Evolutionary conservation across 352 stramenopile species (phyloP), one percentile per base, ranked within the genome.

Genomic region (Lagenidium sp.): DNA sequence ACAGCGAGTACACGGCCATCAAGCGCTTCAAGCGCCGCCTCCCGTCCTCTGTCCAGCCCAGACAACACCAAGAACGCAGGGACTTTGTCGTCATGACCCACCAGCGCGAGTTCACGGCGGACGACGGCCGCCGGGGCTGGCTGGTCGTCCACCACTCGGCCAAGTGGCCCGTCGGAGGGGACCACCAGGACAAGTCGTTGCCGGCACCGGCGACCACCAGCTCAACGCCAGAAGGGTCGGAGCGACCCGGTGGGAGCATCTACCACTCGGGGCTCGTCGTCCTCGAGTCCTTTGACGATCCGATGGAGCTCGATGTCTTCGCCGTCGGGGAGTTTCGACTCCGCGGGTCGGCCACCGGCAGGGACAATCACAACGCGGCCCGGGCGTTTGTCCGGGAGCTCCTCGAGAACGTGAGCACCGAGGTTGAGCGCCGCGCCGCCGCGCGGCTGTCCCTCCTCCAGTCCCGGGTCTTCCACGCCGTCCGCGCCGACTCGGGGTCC

Each of bases 221-320:
- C 21, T 44, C 55, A 30, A n/a, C n/a, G n/a, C n/a, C n/a, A n/a
- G n/a, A n/a, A n/a, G n/a, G n/a, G n/a, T n/a, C n/a, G n/a, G n/a
- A n/a, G n/a, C n/a, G n/a, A n/a, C n/a, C n/a, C n/a, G 45, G 52
- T 25, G 52, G 52, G 19, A 60, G 52, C 24, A 12, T 60, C 12
- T 60, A 60, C 45, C 37, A 47, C 45, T 42, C 52, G 16, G 52
- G 52, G 6, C 15, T 60, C 28, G 39, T 60, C 18, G 52, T 40
- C 4, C n/a, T 60, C 28, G 52, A 60, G 31, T 30, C 39, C 4
- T 15, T 5, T 5, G 26, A 32, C 15, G 20, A 35, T 7, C 3
- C 34, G 20, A 41, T 44, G n/a, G 13, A 6, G 5, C 41, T 60
- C 22, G 52, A 60, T 13, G 8, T 60, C 15, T 42, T 47, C 23